These are phyloP conservation scores for Cryptosporidium baileyi DNA, from an alignment of 169 alveolate genomes.

Conservation along the genomic window DNA sequence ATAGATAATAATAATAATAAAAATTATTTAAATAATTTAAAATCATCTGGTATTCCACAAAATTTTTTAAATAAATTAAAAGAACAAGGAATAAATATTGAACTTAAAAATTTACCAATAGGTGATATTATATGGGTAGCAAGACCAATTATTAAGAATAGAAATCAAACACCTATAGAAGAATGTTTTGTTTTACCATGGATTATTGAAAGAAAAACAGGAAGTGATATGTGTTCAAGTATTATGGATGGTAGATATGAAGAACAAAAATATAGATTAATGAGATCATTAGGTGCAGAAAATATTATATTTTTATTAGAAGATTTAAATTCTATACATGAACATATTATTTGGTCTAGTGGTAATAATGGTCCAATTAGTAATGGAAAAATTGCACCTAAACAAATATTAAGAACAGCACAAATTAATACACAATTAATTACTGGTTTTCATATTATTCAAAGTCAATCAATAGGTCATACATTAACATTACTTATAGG, in stretches of 20 bases:
- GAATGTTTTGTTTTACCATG: slow-evolving; percentile 81
- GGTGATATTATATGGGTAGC: slow-evolving; percentile 68
- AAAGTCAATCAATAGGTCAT: slow-evolving; percentile 75
- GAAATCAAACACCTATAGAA: slow-evolving; percentile 57
- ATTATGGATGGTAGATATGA: slow-evolving; percentile 84
- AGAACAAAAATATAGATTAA: slow-evolving; percentile 82
- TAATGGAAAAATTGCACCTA: slow-evolving; percentile 75
- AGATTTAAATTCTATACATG: slow-evolving; percentile 65
- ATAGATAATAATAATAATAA: neutral
- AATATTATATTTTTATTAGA: slow-evolving; percentile 81
- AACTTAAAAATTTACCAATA: slow-evolving; percentile 43
- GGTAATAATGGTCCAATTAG: slow-evolving; percentile 67
- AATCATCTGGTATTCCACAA: slow-evolving; percentile 61
- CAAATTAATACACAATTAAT: slow-evolving; percentile 74
- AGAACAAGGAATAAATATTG: slow-evolving; percentile 46
- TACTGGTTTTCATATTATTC: slow-evolving; percentile 74
- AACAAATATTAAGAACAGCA: slow-evolving; percentile 67
- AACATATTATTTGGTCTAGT: slow-evolving; percentile 53
- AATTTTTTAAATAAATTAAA: slow-evolving; percentile 4
- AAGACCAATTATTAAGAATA: slow-evolving; percentile 35
- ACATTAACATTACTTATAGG: slow-evolving; percentile 73
- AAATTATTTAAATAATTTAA: neutral
- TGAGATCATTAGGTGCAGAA: slow-evolving; percentile 78
- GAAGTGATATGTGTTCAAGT: slow-evolving; percentile 82
- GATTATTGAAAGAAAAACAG: slow-evolving; percentile 84